phyloP scores from a whole-genome alignment of 1,284 basidiomycete genomes.

The Butyriboletus appendiculatus region DNA sequence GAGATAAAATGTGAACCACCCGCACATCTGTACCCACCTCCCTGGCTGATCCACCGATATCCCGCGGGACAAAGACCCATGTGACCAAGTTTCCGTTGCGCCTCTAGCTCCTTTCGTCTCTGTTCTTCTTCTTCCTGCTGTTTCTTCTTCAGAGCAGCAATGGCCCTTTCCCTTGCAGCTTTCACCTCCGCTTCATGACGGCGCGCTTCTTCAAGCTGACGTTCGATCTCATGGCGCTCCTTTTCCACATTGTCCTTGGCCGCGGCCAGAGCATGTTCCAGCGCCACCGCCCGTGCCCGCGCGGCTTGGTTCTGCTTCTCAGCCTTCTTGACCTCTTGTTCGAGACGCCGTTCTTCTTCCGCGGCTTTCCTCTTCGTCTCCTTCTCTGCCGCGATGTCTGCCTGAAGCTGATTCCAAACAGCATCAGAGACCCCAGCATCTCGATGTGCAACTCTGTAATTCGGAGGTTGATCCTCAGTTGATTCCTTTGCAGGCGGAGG shows the following conservation, averaged over 20 bases:
- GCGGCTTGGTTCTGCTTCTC: conserved; percentile 17
- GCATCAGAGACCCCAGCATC: conserved; percentile 50
- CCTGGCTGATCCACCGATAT: conserved; percentile 51
- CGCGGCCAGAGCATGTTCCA: conserved; percentile 19
- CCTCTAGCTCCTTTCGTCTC: conserved; percentile 37
- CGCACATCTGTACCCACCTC: conserved; percentile 52
- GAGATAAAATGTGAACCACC: conserved; percentile 54
- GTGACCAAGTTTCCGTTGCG: conserved; percentile 45
- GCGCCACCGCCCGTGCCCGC: not conserved
- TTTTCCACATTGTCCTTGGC: conserved; percentile 20
- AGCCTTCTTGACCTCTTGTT: conserved; percentile 9
- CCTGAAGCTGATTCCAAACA: conserved; percentile 47
- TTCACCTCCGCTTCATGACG: conserved; percentile 29
- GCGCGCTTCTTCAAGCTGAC: conserved; percentile 22
- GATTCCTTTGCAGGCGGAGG: not conserved
- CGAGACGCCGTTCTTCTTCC: conserved; percentile 32
- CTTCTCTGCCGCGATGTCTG: conserved; percentile 36
- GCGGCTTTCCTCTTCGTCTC: conserved; percentile 21
- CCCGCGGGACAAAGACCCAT: conserved; percentile 58
- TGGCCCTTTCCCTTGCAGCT: conserved; percentile 34
- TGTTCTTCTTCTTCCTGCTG: conserved; percentile 40
- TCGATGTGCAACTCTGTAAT: conserved; percentile 23
- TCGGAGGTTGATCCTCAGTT: not conserved
- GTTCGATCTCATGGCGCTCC: conserved; percentile 19
- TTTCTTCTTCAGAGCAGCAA: conserved; percentile 39